Evolutionary conservation across 106 monocot genomes (phyloP).

Genomic region (Posidonia australis): DNA sequence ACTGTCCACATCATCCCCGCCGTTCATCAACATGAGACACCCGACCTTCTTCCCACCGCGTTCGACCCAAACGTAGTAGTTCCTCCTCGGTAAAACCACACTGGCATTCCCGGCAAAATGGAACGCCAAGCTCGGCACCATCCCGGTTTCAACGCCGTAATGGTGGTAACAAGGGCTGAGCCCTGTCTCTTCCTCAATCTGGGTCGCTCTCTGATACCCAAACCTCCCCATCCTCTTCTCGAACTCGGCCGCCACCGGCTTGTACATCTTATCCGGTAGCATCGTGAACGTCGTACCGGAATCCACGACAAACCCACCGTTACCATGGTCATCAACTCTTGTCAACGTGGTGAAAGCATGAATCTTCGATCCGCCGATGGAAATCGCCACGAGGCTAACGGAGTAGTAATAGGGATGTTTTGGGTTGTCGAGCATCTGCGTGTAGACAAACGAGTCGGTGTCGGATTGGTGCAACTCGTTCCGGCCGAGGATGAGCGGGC

Average conservation of each 20-base stretch:
- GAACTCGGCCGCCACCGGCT: conserved; percentile 32
- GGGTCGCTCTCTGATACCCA: conserved; percentile 27
- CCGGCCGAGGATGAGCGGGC: conserved; percentile 64
- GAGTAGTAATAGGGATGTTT: conserved; percentile 77
- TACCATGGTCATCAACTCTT: conserved; percentile 32
- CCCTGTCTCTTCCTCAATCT: conserved; percentile 42
- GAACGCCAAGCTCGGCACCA: conserved; percentile 45
- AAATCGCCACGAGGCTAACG: conserved; percentile 49
- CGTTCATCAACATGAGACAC: conserved; percentile 52
- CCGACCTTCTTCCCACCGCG: conserved; percentile 37
- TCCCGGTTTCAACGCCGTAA: neutral
- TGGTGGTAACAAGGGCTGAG: conserved; percentile 54
- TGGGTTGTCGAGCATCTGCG: conserved; percentile 62
- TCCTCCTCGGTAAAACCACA: conserved; percentile 59
- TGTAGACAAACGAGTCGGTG: conserved; percentile 39
- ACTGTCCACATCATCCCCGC: conserved; percentile 20
- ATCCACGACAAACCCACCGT: conserved; percentile 78
- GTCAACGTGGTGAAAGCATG: conserved; percentile 13
- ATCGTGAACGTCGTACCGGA: conserved; percentile 91
- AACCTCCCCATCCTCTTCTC: conserved; percentile 30
- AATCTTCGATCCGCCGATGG: conserved; percentile 40
- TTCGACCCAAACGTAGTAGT: conserved; percentile 61
- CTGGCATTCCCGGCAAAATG: conserved; percentile 64
- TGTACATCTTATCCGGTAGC: conserved; percentile 42
- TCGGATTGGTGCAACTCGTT: neutral